Evolutionary conservation across 768 basidiomycete species (phyloP).

Genomic region (Hemileccinum impolitum): DNA sequence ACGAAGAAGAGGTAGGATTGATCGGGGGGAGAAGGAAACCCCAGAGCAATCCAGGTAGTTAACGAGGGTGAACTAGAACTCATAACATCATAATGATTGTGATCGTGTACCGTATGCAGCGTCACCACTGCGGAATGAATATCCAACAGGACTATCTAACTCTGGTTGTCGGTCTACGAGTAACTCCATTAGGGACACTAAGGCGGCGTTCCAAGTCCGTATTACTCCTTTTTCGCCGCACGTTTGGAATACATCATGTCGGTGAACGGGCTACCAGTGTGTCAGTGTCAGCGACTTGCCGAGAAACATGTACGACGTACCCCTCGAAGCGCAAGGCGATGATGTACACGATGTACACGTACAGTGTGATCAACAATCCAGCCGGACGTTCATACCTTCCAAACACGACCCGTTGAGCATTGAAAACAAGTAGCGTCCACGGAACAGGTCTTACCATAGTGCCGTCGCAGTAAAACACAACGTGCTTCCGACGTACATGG

Average conservation of each 20-base stretch:
- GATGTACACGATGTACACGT: conserved; percentile 81
- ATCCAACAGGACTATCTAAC: too few relatives aligned
- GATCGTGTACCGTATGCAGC: too few relatives aligned
- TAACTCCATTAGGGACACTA: background rate
- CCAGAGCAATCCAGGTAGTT: background rate
- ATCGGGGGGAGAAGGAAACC: conserved; percentile 16
- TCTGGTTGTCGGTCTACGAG: background rate
- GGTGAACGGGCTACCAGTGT: conserved; percentile 59
- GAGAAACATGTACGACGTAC: conserved; percentile 42
- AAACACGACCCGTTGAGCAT: background rate
- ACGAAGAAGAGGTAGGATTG: conserved; percentile 19
- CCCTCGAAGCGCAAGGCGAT: conserved; percentile 89
- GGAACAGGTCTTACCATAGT: conserved; percentile 60
- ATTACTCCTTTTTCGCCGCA: conserved; percentile 20
- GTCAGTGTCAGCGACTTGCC: conserved; percentile 4
- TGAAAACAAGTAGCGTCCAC: background rate
- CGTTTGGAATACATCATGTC: conserved; percentile 76
- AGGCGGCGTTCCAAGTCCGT: too few relatives aligned
- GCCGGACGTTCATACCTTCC: conserved; percentile 81
- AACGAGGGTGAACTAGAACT: background rate
- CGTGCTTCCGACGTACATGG: conserved; percentile 97
- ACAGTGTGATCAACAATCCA: conserved; percentile 73
- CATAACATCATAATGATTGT: background rate
- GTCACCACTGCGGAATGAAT: too few relatives aligned
- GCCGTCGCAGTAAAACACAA: conserved; percentile 85